Conservation (phyloP, 1,139 yeast species). For the Maudiozyma humilis region DNA sequence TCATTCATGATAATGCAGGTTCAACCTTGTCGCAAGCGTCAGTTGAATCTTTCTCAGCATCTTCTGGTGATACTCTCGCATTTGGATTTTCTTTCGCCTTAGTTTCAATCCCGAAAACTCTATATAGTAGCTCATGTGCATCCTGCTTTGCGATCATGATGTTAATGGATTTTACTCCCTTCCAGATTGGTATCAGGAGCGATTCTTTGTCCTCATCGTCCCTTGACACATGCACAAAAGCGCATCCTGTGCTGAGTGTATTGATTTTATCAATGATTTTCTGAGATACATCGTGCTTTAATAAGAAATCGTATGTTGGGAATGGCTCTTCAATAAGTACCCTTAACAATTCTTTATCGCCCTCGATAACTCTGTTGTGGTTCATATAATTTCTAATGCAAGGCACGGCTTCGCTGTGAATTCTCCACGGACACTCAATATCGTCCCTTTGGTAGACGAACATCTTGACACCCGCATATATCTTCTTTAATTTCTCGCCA, state of each 20-base stretch:
- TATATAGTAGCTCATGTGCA: slow-evolving; percentile 76
- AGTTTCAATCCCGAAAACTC: slow-evolving; percentile 73
- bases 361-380: slow-evolving; percentile 45
- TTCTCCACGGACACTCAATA: slow-evolving; percentile 73
- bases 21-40: no score
- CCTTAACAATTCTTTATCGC: slow-evolving; percentile 51
- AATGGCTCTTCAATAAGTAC: slow-evolving; percentile 65
- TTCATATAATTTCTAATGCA: slow-evolving; percentile 51
- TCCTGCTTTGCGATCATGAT: slow-evolving; percentile 93
- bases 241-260: slow-evolving; percentile 67
- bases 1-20: not conserved
- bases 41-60: slow-evolving; percentile 51
- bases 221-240: slow-evolving; percentile 64
- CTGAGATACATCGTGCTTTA: slow-evolving; percentile 43
- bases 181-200: slow-evolving; percentile 83
- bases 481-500: slow-evolving; percentile 72
- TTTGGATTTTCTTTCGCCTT: slow-evolving; percentile 37
- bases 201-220: slow-evolving; percentile 48
- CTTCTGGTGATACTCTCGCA: slow-evolving; percentile 35
- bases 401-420: slow-evolving; percentile 78
- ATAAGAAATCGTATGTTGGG: slow-evolving; percentile 61
- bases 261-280: slow-evolving; percentile 50
- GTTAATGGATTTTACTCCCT: slow-evolving; percentile 74
- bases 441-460: slow-evolving; percentile 88
- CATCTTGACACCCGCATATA: slow-evolving; percentile 86